Evolutionary conservation across 129 eudicot genomes (phyloP).

Genomic region (Centrapalus pauciflorus): DNA sequence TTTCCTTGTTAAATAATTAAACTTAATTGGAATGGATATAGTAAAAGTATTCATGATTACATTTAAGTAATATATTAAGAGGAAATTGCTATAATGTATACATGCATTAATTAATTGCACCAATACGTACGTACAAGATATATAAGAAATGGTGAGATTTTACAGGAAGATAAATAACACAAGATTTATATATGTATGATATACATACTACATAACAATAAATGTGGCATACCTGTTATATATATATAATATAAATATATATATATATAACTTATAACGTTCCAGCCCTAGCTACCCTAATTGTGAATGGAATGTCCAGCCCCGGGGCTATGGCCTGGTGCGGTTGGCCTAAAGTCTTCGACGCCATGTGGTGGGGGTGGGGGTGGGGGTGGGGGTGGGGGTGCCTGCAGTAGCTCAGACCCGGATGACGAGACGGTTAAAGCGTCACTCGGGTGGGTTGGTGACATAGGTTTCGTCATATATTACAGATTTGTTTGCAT

Average conservation of each 20-base stretch:
- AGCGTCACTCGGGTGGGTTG: constrained; percentile 27
- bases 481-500: constrained; percentile 26
- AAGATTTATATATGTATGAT: not conserved
- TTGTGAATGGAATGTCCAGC: constrained; percentile 55
- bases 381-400: constrained; percentile 43
- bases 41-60: too few species aligned
- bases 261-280: too few species aligned
- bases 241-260: too few species aligned
- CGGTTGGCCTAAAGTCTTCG: constrained; percentile 54
- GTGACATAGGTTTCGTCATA: constrained; percentile 22
- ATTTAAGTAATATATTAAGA: too few species aligned
- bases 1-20: too few species aligned
- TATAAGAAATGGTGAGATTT: not conserved
- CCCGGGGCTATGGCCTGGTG: constrained; percentile 81
- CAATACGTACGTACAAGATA: constrained; percentile 1
- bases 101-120: not conserved
- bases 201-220: constrained; percentile 1
- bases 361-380: constrained; percentile 40
- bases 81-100: constrained; percentile 9
- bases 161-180: constrained; percentile 9
- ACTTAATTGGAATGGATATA: too few species aligned
- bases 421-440: too few species aligned
- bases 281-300: constrained; percentile 32
- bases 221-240: constrained; percentile 18
- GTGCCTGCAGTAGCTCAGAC: constrained; percentile 24